Conservation (phyloP, 192 early-diverging fungal genomes). For the Globomyces pollinis-pini region DNA sequence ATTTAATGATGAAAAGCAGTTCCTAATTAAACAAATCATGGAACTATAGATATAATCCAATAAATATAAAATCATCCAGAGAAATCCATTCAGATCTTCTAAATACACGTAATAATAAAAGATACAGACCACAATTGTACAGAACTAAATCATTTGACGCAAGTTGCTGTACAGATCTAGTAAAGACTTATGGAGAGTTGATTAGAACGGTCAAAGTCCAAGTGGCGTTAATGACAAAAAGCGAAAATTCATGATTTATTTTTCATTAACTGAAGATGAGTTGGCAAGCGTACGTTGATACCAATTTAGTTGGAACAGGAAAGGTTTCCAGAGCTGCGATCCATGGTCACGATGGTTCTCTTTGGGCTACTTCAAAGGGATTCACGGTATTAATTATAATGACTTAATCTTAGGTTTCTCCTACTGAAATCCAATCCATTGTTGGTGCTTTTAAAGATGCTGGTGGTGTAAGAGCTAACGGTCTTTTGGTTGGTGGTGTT, state of each 20-base stretch:
- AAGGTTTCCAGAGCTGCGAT: slow-evolving; percentile 72
- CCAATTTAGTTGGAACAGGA: slow-evolving; percentile 64
- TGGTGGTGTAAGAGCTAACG: slow-evolving; percentile 45
- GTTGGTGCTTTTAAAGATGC: slow-evolving; percentile 57
- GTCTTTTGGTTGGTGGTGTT: slow-evolving; percentile 53
- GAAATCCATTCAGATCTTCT: too few species aligned
- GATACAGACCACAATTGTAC: too few species aligned
- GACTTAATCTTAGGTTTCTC: slow-evolving; percentile 38
- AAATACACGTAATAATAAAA: too few species aligned
- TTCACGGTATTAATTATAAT: slow-evolving; percentile 58
- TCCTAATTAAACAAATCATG: slow-evolving; percentile 83
- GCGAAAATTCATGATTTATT: background rate
- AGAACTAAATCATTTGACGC: too few species aligned
- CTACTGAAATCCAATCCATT: slow-evolving; percentile 50
- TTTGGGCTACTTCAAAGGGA: slow-evolving; percentile 71
- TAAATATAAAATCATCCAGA: too few species aligned
- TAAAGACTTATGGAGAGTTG: too few species aligned
- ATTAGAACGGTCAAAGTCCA: too few species aligned
- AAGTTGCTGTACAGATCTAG: too few species aligned
- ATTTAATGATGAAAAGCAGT: slow-evolving; percentile 98
- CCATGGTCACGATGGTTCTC: slow-evolving; percentile 68
- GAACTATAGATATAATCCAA: too few species aligned
- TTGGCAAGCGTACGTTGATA: slow-evolving; percentile 79
- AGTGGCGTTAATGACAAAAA: too few species aligned
- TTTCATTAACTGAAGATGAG: slow-evolving; percentile 36